A percentile compares a stretch with the other conserved stretches of the same genome.
These are phyloP conservation scores for Smallanthus sonchifolius DNA, from an alignment of 129 eudicot species.

Conservation along the genomic window DNA sequence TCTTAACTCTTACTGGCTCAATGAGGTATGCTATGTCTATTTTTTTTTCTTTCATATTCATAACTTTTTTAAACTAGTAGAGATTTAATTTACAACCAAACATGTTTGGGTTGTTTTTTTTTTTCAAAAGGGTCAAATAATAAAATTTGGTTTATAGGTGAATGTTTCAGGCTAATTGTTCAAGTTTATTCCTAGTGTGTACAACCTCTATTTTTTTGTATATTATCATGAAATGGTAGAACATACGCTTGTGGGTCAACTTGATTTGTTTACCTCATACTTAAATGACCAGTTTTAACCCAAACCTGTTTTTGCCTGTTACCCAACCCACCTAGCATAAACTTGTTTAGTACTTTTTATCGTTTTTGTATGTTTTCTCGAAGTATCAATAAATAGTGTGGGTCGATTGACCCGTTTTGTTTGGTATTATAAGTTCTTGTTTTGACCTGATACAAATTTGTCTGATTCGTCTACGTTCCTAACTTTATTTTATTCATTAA, in stretches of 20 bases:
- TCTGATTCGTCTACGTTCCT: not conserved
- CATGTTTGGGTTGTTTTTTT: not conserved
- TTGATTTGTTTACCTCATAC: no score
- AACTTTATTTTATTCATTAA: not conserved
- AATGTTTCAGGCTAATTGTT: no score
- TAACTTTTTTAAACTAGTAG: not conserved
- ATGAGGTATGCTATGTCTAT: conserved; percentile 32
- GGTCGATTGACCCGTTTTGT: not conserved
- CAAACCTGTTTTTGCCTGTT: no score
- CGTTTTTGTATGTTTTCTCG: not conserved
- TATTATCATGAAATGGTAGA: no score
- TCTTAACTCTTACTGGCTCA: conserved; percentile 56
- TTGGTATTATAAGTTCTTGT: not conserved
- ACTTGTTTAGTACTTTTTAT: no score
- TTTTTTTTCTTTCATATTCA: not conserved
- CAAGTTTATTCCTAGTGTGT: no score
- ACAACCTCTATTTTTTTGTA: no score
- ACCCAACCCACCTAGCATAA: no score
- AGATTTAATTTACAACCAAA: not conserved
- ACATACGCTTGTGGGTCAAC: no score
- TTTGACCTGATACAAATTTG: not conserved
- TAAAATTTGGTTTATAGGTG: no score
- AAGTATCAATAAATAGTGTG: not conserved
- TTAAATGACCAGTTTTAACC: no score
- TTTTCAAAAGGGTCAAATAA: no score